Evolutionary conservation across 2,329 filamentous ascomycete species (phyloP).

Genomic region (Penicillium sp.): DNA sequence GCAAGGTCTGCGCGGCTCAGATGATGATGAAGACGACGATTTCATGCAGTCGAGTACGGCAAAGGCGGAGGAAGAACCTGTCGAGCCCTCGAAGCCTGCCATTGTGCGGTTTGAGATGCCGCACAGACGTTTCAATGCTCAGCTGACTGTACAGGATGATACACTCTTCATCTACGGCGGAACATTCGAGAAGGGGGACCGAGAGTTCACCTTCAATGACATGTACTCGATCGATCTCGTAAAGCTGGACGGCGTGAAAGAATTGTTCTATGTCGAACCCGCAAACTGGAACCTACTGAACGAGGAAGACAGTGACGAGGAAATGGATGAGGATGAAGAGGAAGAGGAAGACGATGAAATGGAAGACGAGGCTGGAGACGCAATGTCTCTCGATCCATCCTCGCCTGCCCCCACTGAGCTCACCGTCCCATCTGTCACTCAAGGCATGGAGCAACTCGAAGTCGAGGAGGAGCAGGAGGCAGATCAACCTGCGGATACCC

Average conservation of each 20-base stretch:
- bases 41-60: conserved; percentile 35
- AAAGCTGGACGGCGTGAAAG: conserved; percentile 88
- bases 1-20: conserved; percentile 52
- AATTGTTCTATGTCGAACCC: conserved; percentile 79
- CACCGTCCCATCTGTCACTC: conserved; percentile 32
- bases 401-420: conserved; percentile 35
- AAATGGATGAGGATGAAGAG: conserved; percentile 42
- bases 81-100: conserved; percentile 51
- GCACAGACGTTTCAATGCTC: conserved; percentile 83
- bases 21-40: conserved; percentile 41
- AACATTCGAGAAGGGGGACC: conserved; percentile 89
- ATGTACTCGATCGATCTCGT: conserved; percentile 89
- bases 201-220: conserved; percentile 94
- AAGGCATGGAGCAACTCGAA: conserved; percentile 33
- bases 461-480: conserved; percentile 36
- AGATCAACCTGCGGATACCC: conserved; percentile 52
- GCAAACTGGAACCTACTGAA: conserved; percentile 72
- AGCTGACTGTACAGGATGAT: conserved; percentile 85
- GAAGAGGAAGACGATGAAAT: conserved; percentile 38
- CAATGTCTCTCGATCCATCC: conserved; percentile 37
- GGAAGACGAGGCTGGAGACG: conserved; percentile 42
- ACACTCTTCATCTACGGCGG: conserved; percentile 91
- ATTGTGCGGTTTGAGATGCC: conserved; percentile 74
- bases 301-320: conserved; percentile 53
- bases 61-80: conserved; percentile 51